Conservation (phyloP, 257 asterid species). For the Oldenlandia corymbosa region DNA sequence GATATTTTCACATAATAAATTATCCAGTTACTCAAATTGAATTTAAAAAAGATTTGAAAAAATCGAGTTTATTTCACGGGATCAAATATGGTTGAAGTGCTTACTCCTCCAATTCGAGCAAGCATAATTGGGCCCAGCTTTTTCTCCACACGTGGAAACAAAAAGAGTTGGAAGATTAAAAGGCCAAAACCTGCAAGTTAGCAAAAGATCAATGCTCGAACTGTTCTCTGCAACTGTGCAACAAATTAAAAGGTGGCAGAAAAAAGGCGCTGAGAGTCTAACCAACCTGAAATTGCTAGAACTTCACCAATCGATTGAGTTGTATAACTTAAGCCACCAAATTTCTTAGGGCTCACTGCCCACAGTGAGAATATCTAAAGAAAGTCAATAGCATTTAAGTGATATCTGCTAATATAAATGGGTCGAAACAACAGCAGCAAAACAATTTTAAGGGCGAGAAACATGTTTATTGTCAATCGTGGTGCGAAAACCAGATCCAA, state of each 20-base stretch:
- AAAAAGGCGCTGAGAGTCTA: neutral
- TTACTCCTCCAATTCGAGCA: slow-evolving; percentile 72
- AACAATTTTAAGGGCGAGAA: neutral
- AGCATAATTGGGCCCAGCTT: slow-evolving; percentile 48
- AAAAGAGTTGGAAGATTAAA: slow-evolving; percentile 60
- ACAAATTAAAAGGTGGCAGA: neutral
- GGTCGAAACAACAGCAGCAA: neutral
- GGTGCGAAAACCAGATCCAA: neutral
- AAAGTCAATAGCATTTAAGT: neutral
- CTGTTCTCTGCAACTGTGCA: neutral
- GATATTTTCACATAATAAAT: neutral
- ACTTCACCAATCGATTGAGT: slow-evolving; percentile 72
- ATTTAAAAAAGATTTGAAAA: neutral
- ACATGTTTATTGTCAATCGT: neutral
- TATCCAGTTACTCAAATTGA: neutral
- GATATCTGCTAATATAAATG: neutral
- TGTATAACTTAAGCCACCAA: slow-evolving; percentile 63
- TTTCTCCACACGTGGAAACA: slow-evolving; percentile 55
- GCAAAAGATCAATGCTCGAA: neutral
- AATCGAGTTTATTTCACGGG: neutral
- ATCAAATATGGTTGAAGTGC: slow-evolving; percentile 11
- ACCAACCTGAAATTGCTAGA: slow-evolving; percentile 66
- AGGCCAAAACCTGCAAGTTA: slow-evolving; percentile 59
- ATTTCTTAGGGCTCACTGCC: slow-evolving; percentile 74
- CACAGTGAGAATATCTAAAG: slow-evolving; percentile 78